Conservation (phyloP, 225 moss, liverwort and hornwort genomes). For the Pseudoscleropodium purum region DNA sequence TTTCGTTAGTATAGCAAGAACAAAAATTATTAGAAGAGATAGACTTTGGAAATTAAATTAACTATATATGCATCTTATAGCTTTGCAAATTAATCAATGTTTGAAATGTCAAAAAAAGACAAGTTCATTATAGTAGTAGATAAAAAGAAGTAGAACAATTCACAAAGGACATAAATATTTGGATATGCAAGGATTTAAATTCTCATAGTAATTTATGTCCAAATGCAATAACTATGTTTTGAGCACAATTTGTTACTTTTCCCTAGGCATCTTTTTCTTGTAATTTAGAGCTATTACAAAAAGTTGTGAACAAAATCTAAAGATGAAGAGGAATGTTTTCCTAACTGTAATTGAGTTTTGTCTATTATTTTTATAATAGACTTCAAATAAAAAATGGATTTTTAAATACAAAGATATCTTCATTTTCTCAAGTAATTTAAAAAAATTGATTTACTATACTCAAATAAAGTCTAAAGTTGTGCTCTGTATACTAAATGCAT, state of each 20-base stretch:
- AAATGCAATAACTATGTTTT: neutral
- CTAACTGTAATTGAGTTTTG: neutral
- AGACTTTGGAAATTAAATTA: neutral
- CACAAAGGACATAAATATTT: neutral
- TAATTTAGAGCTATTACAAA: neutral
- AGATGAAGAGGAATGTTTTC: neutral
- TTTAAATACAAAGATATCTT: neutral
- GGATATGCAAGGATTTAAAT: neutral
- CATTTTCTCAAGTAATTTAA: neutral
- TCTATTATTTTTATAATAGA: neutral
- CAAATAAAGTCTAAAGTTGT: neutral
- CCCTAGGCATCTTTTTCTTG: fast-evolving
- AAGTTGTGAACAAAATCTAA: neutral
- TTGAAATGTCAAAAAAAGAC: neutral
- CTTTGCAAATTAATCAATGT: neutral
- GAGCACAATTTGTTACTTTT: neutral
- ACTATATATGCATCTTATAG: neutral
- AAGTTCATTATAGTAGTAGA: neutral
- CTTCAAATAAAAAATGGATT: neutral
- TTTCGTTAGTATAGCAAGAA: neutral
- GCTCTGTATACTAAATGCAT: neutral
- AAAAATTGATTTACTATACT: neutral
- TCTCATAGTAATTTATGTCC: neutral
- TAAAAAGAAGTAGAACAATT: too few species aligned
- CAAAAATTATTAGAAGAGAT: neutral